A percentile compares a stretch with the other conserved stretches of the same genome.
These are phyloP conservation scores for Aristolochia contorta DNA, from an alignment of 164 flowering plant species.

Conservation along the genomic window DNA sequence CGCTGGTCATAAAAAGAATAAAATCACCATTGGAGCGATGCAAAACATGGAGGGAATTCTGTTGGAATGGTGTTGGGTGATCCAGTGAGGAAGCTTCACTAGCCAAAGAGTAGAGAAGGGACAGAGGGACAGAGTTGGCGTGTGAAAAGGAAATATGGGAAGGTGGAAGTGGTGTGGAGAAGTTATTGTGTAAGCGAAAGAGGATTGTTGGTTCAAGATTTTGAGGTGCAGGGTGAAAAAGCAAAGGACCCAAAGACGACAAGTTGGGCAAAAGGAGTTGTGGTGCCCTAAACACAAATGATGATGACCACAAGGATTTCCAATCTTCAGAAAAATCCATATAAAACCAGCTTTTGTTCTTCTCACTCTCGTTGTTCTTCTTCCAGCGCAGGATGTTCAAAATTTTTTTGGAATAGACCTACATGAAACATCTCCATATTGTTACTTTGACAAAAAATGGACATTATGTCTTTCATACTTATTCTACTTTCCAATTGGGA, in stretches of 20 bases:
- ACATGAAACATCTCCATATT: too few species aligned
- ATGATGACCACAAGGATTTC: conserved; percentile 38
- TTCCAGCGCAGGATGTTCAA: not conserved
- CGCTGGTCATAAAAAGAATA: conserved; percentile 33
- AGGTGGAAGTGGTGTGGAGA: conserved; percentile 17
- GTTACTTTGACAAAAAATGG: too few species aligned
- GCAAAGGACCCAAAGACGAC: conserved; percentile 37
- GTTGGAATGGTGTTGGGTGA: conserved; percentile 4
- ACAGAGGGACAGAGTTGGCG: conserved; percentile 14
- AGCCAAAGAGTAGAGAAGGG: conserved; percentile 18
- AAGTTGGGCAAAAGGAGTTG: conserved; percentile 24
- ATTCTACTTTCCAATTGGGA: too few species aligned
- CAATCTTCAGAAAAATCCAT: conserved; percentile 55
- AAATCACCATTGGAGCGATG: conserved; percentile 14
- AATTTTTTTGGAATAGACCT: too few species aligned
- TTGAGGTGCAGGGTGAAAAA: conserved; percentile 32
- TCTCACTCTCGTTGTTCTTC: not conserved
- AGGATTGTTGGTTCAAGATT: conserved; percentile 20
- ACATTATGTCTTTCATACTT: too few species aligned
- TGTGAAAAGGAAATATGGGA: conserved; percentile 19
- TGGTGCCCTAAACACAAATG: conserved; percentile 28
- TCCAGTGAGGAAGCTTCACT: conserved; percentile 7
- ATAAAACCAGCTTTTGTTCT: not conserved
- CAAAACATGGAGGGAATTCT: conserved; percentile 34
- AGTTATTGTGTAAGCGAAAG: conserved; percentile 24